Evolutionary conservation across 108 stramenopile genomes (phyloP).

Genomic region (Fragilaria crotonensis): DNA sequence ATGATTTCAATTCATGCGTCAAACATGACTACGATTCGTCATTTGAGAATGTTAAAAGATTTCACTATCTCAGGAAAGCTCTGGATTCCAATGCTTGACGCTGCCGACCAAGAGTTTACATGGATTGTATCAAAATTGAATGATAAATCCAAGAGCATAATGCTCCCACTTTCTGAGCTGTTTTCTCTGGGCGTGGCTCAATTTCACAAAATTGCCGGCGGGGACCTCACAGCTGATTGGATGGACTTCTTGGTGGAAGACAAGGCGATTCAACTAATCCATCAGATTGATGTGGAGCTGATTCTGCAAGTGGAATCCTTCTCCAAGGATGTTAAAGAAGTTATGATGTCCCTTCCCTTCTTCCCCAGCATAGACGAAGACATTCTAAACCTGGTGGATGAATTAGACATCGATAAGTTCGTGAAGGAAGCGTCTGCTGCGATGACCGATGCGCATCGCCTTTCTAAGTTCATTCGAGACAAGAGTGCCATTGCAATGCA

Average conservation of each 20-base stretch:
- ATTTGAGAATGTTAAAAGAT: constrained; percentile 73
- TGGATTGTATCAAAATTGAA: constrained; percentile 56
- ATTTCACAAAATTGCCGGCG: constrained; percentile 57
- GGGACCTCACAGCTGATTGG: constrained; percentile 63
- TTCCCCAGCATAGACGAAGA: constrained; percentile 72
- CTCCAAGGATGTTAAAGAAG: constrained; percentile 66
- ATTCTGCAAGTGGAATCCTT: constrained; percentile 63
- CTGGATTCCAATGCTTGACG: constrained; percentile 79
- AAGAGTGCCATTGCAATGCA: constrained; percentile 64
- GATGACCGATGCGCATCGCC: constrained; percentile 53
- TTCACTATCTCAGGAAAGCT: constrained; percentile 66
- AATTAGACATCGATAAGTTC: constrained; percentile 63
- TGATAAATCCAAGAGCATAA: constrained; percentile 50
- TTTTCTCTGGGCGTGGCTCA: constrained; percentile 81
- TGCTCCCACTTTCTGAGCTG: constrained; percentile 57
- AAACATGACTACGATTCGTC: constrained; percentile 47
- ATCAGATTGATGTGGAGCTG: constrained; percentile 73
- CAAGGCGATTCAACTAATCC: constrained; percentile 65
- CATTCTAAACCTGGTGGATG: constrained; percentile 78
- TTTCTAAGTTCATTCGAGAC: constrained; percentile 55
- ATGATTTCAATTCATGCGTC: constrained; percentile 69
- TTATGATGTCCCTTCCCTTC: constrained; percentile 66
- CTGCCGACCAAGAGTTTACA: constrained; percentile 72
- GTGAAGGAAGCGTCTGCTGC: constrained; percentile 64
- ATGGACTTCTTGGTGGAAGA: constrained; percentile 74